Percentiles rank a stretch among this genome's conserved stretches.
Evolutionary conservation across 495 filamentous ascomycete genomes (phyloP).

Genomic region (Rostrohypoxylon terebratum): DNA sequence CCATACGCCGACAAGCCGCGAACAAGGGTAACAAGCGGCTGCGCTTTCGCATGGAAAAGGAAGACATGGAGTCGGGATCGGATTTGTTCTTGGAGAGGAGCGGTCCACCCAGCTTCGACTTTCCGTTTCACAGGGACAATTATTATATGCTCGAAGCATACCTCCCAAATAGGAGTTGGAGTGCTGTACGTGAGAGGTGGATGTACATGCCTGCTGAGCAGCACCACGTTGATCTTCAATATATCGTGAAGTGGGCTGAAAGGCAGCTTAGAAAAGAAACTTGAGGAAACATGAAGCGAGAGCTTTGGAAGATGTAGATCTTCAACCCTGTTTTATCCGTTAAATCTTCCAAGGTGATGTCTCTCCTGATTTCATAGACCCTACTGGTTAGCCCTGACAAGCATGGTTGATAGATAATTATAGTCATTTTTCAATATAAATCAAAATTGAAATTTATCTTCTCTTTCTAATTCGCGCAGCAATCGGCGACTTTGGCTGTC

Average conservation of each 20-base stretch:
- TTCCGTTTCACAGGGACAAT: conserved; percentile 64
- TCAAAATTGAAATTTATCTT: neutral
- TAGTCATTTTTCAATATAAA: too few species aligned
- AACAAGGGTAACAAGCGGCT: conserved; percentile 60
- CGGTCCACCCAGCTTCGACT: conserved; percentile 61
- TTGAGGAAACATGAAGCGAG: neutral
- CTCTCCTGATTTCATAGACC: too few species aligned
- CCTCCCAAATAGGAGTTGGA: conserved; percentile 62
- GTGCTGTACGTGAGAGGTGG: conserved; percentile 52
- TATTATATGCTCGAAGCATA: conserved; percentile 67
- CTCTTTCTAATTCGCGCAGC: neutral
- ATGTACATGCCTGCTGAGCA: conserved; percentile 57
- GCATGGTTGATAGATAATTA: too few species aligned
- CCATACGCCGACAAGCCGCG: conserved; percentile 61
- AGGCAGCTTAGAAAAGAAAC: conserved; percentile 14
- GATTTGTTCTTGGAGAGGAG: conserved; percentile 61
- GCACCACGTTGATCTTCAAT: conserved; percentile 58
- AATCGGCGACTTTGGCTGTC: neutral
- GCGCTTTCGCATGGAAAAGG: conserved; percentile 61
- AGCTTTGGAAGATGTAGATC: neutral
- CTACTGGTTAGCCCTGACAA: too few species aligned
- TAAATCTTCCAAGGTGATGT: too few species aligned
- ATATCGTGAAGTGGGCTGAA: conserved; percentile 39
- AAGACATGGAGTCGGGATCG: conserved; percentile 56
- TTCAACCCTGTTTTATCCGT: too few species aligned